phyloP scores from a whole-genome alignment of 805 yeast genomes.

The Limtongia smithiae region DNA sequence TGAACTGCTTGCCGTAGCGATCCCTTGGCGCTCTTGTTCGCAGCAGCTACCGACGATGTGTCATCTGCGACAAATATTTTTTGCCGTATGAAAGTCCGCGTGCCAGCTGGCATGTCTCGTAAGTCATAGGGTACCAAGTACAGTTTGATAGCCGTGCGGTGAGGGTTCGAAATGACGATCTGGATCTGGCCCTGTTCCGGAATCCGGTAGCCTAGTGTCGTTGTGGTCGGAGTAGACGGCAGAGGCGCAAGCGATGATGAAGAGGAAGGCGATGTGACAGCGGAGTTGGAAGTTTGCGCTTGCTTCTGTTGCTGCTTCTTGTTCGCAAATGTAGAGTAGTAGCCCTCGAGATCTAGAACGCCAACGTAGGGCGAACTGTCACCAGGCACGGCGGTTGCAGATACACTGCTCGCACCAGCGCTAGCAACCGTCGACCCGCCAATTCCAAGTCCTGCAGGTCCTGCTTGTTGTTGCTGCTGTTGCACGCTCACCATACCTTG shows the following conservation, averaged over 20 bases:
- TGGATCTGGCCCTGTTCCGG: conserved; percentile 38
- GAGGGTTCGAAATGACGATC: conserved; percentile 36
- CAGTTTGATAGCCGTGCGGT: conserved; percentile 36
- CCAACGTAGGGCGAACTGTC: conserved; percentile 34
- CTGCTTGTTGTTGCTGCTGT: no score
- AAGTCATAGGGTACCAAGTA: conserved; percentile 38
- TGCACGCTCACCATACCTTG: no score
- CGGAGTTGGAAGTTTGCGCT: no score
- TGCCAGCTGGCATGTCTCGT: conserved; percentile 32
- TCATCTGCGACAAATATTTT: conserved; percentile 26
- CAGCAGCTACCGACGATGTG: neutral
- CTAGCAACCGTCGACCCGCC: no score
- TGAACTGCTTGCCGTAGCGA: conserved; percentile 35
- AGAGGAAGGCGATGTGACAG: neutral
- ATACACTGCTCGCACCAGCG: no score
- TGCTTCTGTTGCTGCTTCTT: neutral
- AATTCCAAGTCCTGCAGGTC: no score
- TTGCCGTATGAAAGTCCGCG: conserved; percentile 38
- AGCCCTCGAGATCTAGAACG: conserved; percentile 15
- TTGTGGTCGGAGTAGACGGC: neutral
- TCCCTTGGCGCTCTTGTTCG: conserved; percentile 2
- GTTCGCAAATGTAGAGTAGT: neutral
- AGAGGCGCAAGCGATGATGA: neutral
- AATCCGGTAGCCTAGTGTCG: conserved; percentile 36
- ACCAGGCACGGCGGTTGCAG: no score